Evolutionary conservation across 169 alveolate species (phyloP).

Genomic region (Cryptosporidium felis): DNA sequence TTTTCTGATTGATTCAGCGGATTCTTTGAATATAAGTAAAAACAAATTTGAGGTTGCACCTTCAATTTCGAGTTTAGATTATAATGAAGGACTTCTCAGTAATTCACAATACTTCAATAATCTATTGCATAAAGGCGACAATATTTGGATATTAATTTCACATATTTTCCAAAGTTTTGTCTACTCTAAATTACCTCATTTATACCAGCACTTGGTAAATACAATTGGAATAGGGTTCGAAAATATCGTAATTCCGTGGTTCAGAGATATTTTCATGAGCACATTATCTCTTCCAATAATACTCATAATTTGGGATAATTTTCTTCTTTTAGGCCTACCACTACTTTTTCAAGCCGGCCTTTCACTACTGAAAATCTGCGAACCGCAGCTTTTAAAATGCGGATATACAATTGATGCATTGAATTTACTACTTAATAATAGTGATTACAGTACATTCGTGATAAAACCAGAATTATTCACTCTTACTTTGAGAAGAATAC

Average conservation of each 20-base stretch:
- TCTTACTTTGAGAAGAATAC: slow-evolving; percentile 13
- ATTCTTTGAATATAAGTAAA: not conserved
- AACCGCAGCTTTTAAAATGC: slow-evolving; percentile 36
- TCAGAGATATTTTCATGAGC: slow-evolving; percentile 41
- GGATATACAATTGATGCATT: not conserved
- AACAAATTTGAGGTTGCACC: not conserved
- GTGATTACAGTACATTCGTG: slow-evolving; percentile 33
- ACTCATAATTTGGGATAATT: slow-evolving; percentile 54
- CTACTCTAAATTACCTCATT: slow-evolving; percentile 45
- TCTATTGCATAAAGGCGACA: not conserved
- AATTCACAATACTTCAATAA: slow-evolving; percentile 14
- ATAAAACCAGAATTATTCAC: slow-evolving; percentile 28
- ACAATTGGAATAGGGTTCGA: slow-evolving; percentile 43
- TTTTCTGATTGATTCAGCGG: slow-evolving; percentile 5
- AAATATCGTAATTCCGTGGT: slow-evolving; percentile 48
- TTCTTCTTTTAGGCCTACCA: slow-evolving; percentile 49
- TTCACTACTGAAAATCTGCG: slow-evolving; percentile 20
- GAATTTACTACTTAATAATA: not conserved
- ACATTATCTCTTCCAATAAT: slow-evolving; percentile 35
- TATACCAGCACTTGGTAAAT: slow-evolving; percentile 46
- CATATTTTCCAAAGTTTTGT: slow-evolving; percentile 64
- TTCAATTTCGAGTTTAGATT: not conserved
- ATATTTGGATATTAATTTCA: slow-evolving; percentile 30
- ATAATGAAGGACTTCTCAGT: not conserved
- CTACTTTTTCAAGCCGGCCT: slow-evolving; percentile 65